Evolutionary conservation across 2,329 filamentous ascomycete genomes (phyloP), one percentile per base, ranked within the genome.

Genomic region (Hymenoscyphus fructigenus): DNA sequence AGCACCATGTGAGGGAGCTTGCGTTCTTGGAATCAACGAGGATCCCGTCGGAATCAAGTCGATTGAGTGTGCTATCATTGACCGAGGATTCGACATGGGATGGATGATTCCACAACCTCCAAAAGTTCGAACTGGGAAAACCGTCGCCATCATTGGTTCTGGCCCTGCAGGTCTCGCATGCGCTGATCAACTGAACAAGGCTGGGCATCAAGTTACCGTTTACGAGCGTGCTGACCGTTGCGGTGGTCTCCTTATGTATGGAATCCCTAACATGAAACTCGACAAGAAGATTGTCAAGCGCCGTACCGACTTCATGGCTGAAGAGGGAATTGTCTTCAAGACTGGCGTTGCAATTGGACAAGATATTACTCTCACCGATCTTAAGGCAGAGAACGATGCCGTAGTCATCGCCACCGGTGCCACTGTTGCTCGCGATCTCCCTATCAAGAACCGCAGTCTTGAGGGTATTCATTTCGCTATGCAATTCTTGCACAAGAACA

Each of bases 261-360:
- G 94, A 71, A 98, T 98, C 71, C 94, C 94, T 71, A 98, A 98
- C 84, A 98, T 98, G 94, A 98, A 98, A 84, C 90, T 98, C 53
- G 94, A 98, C 82, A 98, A 98, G 85, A 92, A 92, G 76, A 89
- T 97, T 69, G 94, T 98, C 66, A 94, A 97, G 84, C 91, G 94
- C 61, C 91, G 94, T 78, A 93, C 95, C 59, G 92, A 97, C 79
- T 93, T 98, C 79, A 94, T 97, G 91, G 91, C 91, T 62, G 86
- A 88, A 3, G 94, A 97, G 79, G 94, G 94, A 59, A 81, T 97
- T 75, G 84, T 85, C 60, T 97, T 96, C 81, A 88, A 91, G 79
- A 91, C 91, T 36, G 87, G 89, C 67, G 87, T 92, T 63, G 81
- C 88, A 41, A 85, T 98, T 72, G 94, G 93, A 57, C 89, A 95